Evolutionary conservation across 495 filamentous ascomycete genomes (phyloP).

Genomic region (Neohortaea acidophila): DNA sequence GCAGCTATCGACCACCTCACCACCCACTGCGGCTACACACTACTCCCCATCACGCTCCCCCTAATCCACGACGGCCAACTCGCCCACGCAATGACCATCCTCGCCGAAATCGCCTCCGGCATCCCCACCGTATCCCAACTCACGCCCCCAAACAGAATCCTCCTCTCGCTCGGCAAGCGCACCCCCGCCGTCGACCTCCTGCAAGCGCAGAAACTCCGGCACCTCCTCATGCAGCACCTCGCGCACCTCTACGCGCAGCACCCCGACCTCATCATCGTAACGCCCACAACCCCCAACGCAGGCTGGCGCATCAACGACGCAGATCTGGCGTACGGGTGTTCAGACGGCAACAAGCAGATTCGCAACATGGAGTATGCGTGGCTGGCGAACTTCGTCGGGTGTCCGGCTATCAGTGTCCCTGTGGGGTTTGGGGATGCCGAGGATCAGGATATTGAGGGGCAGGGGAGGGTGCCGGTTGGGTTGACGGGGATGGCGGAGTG

Average conservation of each 20-base stretch:
- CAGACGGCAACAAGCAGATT: conserved; percentile 55
- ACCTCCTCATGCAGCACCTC: conserved; percentile 70
- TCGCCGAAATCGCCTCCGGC: conserved; percentile 31
- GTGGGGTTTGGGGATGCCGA: conserved; percentile 48
- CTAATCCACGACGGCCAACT: conserved; percentile 57
- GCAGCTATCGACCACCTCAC: conserved; percentile 46
- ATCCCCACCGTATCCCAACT: conserved; percentile 33
- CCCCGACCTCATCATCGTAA: conserved; percentile 64
- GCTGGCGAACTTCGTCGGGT: conserved; percentile 70
- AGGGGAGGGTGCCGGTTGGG: conserved; percentile 55
- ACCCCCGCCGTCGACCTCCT: conserved; percentile 56
- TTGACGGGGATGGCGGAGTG: conserved; percentile 83
- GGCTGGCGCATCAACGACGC: conserved; percentile 51
- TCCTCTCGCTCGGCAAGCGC: conserved; percentile 46
- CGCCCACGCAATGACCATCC: conserved; percentile 69
- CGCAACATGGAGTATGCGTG: conserved; percentile 80
- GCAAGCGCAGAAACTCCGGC: conserved; percentile 57
- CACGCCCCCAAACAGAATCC: conserved; percentile 57
- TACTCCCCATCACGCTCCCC: conserved; percentile 62
- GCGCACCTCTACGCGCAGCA: conserved; percentile 53
- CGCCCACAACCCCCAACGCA: conserved; percentile 60
- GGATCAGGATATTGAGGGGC: no score
- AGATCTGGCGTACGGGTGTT: conserved; percentile 50
- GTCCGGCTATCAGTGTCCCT: conserved; percentile 63
- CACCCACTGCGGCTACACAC: conserved; percentile 42